A percentile compares a stretch with the other conserved stretches of the same genome.
Conservation (phyloP, 345 rosid species). For the Salix brachista region DNA sequence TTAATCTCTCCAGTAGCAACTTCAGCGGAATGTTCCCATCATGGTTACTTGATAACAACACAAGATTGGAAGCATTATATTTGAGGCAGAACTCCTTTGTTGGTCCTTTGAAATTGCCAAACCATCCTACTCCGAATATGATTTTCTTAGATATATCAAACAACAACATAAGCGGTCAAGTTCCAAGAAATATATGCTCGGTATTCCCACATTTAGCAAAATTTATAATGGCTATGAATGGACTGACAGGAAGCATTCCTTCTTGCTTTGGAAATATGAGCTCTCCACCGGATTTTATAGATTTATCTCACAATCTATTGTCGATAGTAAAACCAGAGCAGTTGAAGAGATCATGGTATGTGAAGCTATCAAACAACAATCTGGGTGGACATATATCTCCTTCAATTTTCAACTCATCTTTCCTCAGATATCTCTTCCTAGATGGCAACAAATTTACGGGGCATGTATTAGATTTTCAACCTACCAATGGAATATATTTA, state of each 20-base stretch:
- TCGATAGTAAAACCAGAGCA: neutral
- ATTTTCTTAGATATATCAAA: neutral
- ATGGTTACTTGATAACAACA: conserved; percentile 32
- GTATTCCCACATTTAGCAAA: neutral
- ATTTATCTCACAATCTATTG: conserved; percentile 14
- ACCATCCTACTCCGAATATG: neutral
- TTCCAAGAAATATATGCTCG: conserved; percentile 12
- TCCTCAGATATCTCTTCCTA: neutral
- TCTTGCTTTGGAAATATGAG: conserved; percentile 9
- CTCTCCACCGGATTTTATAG: neutral
- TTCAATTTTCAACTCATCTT: neutral
- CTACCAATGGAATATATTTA: neutral
- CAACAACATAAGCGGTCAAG: neutral
- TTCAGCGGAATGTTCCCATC: conserved; percentile 3
- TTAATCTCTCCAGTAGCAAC: neutral
- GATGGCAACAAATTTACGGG: conserved; percentile 1
- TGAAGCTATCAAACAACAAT: neutral
- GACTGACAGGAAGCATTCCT: conserved; percentile 21
- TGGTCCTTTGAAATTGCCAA: neutral
- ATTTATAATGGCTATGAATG: conserved; percentile 7
- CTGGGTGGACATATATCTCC: neutral
- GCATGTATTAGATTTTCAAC: neutral
- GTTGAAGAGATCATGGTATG: neutral
- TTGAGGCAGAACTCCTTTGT: neutral
- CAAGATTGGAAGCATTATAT: neutral